A percentile compares a stretch with the other conserved stretches of the same genome.
These are phyloP conservation scores for Jamesozyma spencerorum DNA, from an alignment of 805 yeast species.

Conservation along the genomic window DNA sequence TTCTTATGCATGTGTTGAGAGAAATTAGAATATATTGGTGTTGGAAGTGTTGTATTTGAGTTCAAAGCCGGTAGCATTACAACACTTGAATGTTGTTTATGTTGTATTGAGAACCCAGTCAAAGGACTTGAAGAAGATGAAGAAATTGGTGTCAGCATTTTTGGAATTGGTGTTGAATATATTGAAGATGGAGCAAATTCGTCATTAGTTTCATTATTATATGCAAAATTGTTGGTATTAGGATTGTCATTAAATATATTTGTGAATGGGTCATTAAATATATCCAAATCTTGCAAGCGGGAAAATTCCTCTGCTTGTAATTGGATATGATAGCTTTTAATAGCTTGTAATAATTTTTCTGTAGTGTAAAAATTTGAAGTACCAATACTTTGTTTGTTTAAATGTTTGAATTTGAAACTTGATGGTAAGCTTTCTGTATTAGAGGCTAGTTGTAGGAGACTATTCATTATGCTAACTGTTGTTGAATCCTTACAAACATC, in stretches of 20 bases:
- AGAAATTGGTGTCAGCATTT: slow-evolving; percentile 1
- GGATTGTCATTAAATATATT: neutral
- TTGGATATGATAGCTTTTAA: slow-evolving; percentile 15
- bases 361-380: neutral
- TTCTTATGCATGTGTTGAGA: slow-evolving; percentile 10
- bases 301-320: slow-evolving; percentile 17
- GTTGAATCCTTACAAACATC: slow-evolving; percentile 18
- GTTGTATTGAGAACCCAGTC: neutral
- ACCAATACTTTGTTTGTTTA: slow-evolving; percentile 6
- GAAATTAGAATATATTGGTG: neutral
- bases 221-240: neutral
- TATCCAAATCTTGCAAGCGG: slow-evolving; percentile 21
- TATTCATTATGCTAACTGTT: slow-evolving; percentile 14
- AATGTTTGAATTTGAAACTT: slow-evolving; percentile 26
- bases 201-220: neutral
- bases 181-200: slow-evolving; percentile 2
- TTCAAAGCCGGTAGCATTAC: neutral
- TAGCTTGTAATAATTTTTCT: slow-evolving; percentile 11
- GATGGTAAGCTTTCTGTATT: slow-evolving; percentile 20
- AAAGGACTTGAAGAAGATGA: slow-evolving; percentile 3
- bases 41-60: neutral
- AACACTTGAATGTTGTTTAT: neutral
- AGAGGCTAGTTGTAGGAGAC: slow-evolving; percentile 17
- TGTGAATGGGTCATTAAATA: slow-evolving; percentile 6
- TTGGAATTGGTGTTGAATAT: slow-evolving; percentile 3